Evolutionary conservation across 768 basidiomycete species (phyloP).

Genomic region (Hygrophoropsis aurantiaca): DNA sequence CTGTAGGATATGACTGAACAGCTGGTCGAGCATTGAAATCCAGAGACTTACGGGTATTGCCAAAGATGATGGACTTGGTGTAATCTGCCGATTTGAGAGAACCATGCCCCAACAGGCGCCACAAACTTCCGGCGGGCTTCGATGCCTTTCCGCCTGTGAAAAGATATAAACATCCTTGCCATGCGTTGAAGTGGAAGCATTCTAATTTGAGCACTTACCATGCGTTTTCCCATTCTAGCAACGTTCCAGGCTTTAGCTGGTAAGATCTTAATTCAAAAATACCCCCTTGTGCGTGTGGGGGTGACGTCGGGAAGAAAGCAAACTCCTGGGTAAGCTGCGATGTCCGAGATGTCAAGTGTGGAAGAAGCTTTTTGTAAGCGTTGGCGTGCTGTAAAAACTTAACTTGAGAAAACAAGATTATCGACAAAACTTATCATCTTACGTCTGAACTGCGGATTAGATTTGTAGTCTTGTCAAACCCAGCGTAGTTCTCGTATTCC

Average conservation of each 20-base stretch:
- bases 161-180: conserved; percentile 5
- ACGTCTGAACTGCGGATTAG: conserved; percentile 70
- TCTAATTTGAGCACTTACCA: conserved; percentile 53
- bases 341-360: conserved; percentile 69
- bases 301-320: conserved; percentile 89
- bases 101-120: conserved; percentile 89
- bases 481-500: conserved; percentile 92
- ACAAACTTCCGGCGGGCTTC: conserved; percentile 90
- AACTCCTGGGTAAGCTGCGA: conserved; percentile 91
- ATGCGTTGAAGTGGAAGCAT: not conserved
- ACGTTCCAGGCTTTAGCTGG: conserved; percentile 81
- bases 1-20: conserved; percentile 34
- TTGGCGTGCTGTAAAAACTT: conserved; percentile 51
- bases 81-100: conserved; percentile 80
- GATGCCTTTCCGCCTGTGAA: conserved; percentile 81
- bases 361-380: conserved; percentile 74
- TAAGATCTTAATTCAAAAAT: conserved; percentile 93
- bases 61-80: conserved; percentile 95
- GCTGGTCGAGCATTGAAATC: conserved; percentile 2
- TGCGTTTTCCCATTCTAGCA: conserved; percentile 93
- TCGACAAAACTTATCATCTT: conserved; percentile 16
- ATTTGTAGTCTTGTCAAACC: conserved; percentile 75
- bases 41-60: conserved; percentile 82
- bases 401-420: conserved; percentile 1
- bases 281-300: conserved; percentile 84